Conservation (phyloP, 495 filamentous ascomycete species). For the Neurospora sp. region DNA sequence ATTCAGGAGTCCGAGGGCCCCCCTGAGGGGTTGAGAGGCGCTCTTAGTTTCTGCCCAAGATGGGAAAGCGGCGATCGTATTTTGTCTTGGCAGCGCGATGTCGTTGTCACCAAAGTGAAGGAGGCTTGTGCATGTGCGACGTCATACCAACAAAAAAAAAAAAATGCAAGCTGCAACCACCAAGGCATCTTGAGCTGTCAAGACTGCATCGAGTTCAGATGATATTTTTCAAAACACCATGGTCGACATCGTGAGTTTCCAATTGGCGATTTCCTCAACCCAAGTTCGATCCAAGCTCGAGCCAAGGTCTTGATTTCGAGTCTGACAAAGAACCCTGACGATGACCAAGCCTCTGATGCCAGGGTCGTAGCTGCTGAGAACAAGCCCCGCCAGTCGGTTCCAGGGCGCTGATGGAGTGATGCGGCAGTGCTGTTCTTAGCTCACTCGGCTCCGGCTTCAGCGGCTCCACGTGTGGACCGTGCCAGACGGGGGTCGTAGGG, state of each 20-base stretch:
- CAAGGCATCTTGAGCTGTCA: neutral
- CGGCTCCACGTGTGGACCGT: neutral
- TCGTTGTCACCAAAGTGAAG: neutral
- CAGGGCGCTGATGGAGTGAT: neutral
- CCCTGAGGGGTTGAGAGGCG: neutral
- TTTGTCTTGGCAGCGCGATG: neutral
- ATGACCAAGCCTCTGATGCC: neutral
- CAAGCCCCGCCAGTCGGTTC: neutral
- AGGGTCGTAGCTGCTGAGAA: neutral
- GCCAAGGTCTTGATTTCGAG: neutral
- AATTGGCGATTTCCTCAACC: neutral
- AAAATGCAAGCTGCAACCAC: neutral
- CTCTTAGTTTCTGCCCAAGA: neutral
- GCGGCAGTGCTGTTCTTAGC: neutral
- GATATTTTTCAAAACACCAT: neutral
- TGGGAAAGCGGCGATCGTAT: neutral
- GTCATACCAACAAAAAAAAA: neutral
- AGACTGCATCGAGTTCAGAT: neutral
- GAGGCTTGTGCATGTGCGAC: neutral
- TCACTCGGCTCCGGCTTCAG: neutral
- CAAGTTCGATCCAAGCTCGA: neutral
- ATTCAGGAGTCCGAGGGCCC: neutral
- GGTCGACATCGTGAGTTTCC: neutral
- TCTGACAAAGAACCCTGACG: neutral
- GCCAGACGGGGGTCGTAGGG: neutral